These are phyloP conservation scores for Xylaria grammica DNA, from an alignment of 495 filamentous ascomycete species.

Conservation along the genomic window DNA sequence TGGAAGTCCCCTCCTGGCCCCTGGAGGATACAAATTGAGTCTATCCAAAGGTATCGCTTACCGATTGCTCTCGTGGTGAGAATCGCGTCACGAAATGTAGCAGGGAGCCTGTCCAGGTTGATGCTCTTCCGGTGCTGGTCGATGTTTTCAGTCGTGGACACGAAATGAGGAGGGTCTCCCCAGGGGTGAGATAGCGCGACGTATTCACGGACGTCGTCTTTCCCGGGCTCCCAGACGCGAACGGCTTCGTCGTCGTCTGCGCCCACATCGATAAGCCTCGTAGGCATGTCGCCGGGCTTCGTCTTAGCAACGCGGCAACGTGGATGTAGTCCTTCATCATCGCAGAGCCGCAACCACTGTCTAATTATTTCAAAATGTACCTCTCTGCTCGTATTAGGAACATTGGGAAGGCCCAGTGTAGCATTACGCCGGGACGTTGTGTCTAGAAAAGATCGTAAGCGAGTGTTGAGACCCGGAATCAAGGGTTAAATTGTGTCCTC, in stretches of 20 bases:
- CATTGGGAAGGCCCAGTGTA: too few species aligned
- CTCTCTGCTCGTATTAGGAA: too few species aligned
- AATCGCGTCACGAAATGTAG: constrained; percentile 30
- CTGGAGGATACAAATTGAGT: constrained; percentile 45
- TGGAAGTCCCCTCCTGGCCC: constrained; percentile 37
- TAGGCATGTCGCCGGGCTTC: constrained; percentile 15
- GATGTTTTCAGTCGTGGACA: neutral
- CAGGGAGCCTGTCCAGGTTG: constrained; percentile 17
- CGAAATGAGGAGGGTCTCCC: constrained; percentile 21
- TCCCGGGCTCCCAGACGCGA: constrained; percentile 15
- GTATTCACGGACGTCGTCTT: constrained; percentile 11
- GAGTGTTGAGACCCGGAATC: neutral
- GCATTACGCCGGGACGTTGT: too few species aligned
- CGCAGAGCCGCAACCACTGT: neutral
- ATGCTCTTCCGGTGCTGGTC: constrained; percentile 11
- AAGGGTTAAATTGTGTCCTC: neutral
- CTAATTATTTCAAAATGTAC: too few species aligned
- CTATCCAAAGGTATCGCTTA: constrained; percentile 41
- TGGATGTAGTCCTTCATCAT: neutral
- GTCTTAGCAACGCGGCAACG: neutral
- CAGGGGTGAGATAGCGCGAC: constrained; percentile 32
- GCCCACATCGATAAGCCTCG: constrained; percentile 29
- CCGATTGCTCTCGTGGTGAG: constrained; percentile 23
- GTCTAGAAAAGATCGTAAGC: neutral
- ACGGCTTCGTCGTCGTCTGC: neutral